Evolutionary conservation across 805 yeast genomes (phyloP).

Genomic region (Nakazawaea peltata): DNA sequence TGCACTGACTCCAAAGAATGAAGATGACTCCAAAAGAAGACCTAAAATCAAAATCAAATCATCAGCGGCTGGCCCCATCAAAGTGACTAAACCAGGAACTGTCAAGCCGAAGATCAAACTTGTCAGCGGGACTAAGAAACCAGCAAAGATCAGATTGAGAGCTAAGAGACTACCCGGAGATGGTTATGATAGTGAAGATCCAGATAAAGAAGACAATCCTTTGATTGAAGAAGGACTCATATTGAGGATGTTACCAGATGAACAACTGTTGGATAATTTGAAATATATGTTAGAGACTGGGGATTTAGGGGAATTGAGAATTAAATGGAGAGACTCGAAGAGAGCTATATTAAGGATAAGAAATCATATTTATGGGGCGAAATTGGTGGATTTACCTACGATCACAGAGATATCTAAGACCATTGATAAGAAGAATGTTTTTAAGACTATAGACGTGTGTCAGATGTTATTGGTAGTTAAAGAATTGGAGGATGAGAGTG

Average conservation of each 20-base stretch:
- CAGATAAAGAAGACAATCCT: constrained; percentile 94
- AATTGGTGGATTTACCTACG: constrained; percentile 84
- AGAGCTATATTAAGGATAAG: constrained; percentile 74
- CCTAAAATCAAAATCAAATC: constrained; percentile 19
- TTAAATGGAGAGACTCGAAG: constrained; percentile 77
- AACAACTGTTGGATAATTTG: constrained; percentile 62
- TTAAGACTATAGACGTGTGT: constrained; percentile 77
- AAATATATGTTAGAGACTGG: constrained; percentile 69
- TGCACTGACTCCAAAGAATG: constrained; percentile 3
- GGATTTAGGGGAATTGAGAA: constrained; percentile 60
- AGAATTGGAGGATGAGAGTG: constrained; percentile 33
- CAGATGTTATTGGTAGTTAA: constrained; percentile 78
- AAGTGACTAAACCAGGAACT: too few relatives aligned
- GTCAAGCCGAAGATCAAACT: constrained; percentile 6
- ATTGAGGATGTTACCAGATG: constrained; percentile 60
- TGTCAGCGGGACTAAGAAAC: constrained; percentile 9
- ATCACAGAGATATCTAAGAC: constrained; percentile 82
- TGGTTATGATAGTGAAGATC: constrained; percentile 95
- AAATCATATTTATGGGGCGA: constrained; percentile 68
- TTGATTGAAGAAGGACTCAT: constrained; percentile 80
- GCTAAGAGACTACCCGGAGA: constrained; percentile 79
- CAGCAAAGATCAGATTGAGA: constrained; percentile 43
- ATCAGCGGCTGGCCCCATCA: not conserved
- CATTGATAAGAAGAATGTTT: constrained; percentile 79
- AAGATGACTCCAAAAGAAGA: constrained; percentile 17